These are phyloP conservation scores for Metroxylon sagu DNA, from an alignment of 176 grass and related monocot species.

Conservation along the genomic window DNA sequence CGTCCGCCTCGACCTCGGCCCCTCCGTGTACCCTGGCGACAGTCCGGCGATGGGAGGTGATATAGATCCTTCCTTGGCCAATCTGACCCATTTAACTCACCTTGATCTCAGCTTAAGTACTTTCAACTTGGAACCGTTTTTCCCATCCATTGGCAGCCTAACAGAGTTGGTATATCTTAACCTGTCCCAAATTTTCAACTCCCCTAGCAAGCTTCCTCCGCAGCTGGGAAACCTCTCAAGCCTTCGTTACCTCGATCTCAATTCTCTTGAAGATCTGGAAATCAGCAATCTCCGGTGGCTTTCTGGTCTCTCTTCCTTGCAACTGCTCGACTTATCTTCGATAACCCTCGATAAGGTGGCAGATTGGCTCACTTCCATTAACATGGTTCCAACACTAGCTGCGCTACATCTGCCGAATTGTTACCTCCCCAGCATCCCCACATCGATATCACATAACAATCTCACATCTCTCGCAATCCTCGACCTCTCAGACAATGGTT, in stretches of 20 bases:
- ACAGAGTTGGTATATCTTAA: slow-evolving; percentile 23
- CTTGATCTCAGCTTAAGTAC: too few relatives aligned
- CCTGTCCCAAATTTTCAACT: background rate
- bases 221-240: slow-evolving; percentile 27
- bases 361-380: slow-evolving; percentile 18
- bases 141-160: too few relatives aligned
- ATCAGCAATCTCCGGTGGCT: slow-evolving; percentile 29
- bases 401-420: background rate
- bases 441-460: background rate
- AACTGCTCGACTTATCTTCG: slow-evolving; percentile 5
- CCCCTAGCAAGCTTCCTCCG: slow-evolving; percentile 17
- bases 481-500: background rate
- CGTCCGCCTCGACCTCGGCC: too few relatives aligned
- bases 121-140: too few relatives aligned
- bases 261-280: too few relatives aligned
- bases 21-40: too few relatives aligned
- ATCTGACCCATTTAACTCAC: too few relatives aligned
- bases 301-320: background rate
- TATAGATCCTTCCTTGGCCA: too few relatives aligned
- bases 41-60: too few relatives aligned
- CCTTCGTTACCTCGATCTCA: background rate
- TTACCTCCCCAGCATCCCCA: background rate
- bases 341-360: background rate
- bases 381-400: slow-evolving; percentile 11
- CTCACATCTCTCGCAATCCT: slow-evolving; percentile 10